Base-by-base conservation (phyloP, 345 rosid genomes). In the Kandelia obovata region DNA sequence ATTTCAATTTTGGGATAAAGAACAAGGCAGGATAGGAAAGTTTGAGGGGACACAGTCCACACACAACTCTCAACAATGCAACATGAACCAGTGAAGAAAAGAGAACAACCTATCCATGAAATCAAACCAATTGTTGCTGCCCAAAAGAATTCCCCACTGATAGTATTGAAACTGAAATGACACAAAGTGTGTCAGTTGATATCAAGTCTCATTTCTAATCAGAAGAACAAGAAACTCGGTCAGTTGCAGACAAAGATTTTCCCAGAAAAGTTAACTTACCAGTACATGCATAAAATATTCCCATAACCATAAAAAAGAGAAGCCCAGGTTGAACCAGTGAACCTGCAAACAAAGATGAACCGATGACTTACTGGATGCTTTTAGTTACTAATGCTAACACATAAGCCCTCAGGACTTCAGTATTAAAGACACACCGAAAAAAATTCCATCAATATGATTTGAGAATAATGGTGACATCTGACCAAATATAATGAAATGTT, bases 291-390 rank as follows among this genome's bases (percentile, higher is more conserved):
- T 19, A 84, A 76, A 23, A 93, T 83, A 71, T 93, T 93, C 59
- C 82, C 98, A 62, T 89, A 93, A 27, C 98, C 98, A 71, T 91
- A 93, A 73, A 89, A 86, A 30, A 93, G 69, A 32, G 97, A 13
- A n/a, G 94, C 92, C 98, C 98, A 93, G 64, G 79, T 2, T 0
- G 97, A 78, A 34, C 98, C 98, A 28, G 89, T 86, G 81, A 93
- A 82, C 98, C 98, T 93, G 78, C 62, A 73, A 66, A 46, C 55
- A 23, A 32, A 58, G 61, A 71, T 58, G 43, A 80, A 62, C 31
- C 57, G 15, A 66, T 35, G 57, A 15, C 32, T 21, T 34, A 7
- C 37, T 17, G 23, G 31, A 55, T 15, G 20, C 49, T 64, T 43
- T 11, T 27, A 46, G 28, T 17, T 39, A 13, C 28, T 37, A 11